Evolutionary conservation across 352 stramenopile species (phyloP), one percentile per base, ranked within the genome.

Genomic region (Globisporangium cystogenes): DNA sequence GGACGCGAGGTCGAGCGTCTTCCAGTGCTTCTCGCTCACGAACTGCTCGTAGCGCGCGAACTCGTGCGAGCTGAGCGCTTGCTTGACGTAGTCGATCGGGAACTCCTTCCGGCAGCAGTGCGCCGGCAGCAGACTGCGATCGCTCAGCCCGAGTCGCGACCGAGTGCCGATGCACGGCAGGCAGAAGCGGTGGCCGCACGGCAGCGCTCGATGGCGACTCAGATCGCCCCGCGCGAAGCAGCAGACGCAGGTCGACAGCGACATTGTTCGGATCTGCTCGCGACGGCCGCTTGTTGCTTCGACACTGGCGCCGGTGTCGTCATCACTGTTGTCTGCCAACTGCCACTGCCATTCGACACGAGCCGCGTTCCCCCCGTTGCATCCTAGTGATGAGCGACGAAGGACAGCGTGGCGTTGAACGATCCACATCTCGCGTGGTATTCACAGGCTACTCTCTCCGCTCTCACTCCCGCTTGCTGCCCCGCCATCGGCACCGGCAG

Each of bases 141-240:
- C 75, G 5, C 52, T 54, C 0, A 86, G 57, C 21, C 67, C 68
- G 65, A 87, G 76, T 11, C 70, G 57, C 58, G 70, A 85, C 11
- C 76, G 70, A 42, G 62, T 83, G 1, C 48, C 35, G 50, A 90
- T 69, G 41, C 80, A 88, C n/a, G 59, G 42, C 5, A 48, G 54
- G 48, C 80, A 90, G 51, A 87, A 90, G 7, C 86, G 27, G 21
- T 90, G 80, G 1, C 71, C 65, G 35, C 80, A 90, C 10, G 71
- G 57, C 53, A 54, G 33, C 33, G 21, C 0, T 24, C 7, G 14
- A 15, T 2, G 33, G 3, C 35, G 11, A 18, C 12, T 14, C 1
- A 18, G 12, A 4, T 31, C 14, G 12, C 14, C 16, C 11, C 15
- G 10, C 23, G 10, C 21, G 29, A 42, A 29, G 24, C 48, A 54